Conservation (phyloP, 164 flowering plant species). For the Saururus chinensis region DNA sequence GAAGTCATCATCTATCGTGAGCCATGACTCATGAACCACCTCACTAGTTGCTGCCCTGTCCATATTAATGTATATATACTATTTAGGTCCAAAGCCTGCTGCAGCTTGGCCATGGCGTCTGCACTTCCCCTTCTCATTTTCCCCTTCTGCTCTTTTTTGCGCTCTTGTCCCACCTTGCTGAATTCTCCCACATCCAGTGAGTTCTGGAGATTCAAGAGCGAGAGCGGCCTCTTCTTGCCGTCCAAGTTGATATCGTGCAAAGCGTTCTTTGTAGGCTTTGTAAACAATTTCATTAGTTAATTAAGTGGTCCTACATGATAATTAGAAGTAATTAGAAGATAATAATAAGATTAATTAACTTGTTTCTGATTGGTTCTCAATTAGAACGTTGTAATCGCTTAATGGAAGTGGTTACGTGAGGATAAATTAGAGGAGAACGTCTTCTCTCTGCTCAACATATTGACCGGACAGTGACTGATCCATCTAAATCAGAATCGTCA, state of each 20-base stretch:
- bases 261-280: slow-evolving; percentile 39
- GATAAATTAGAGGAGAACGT: no score
- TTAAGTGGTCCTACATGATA: no score
- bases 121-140: slow-evolving; percentile 9
- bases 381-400: no score
- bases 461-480: no score
- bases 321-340: no score
- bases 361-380: no score
- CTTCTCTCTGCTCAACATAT: no score
- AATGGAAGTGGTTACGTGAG: no score
- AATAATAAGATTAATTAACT: no score
- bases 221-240: slow-evolving; percentile 39
- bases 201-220: slow-evolving; percentile 46
- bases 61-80: not conserved
- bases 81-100: not conserved
- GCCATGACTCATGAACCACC: not conserved
- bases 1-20: no score
- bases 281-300: no score
- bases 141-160: slow-evolving; percentile 3
- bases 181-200: slow-evolving; percentile 34
- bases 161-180: slow-evolving; percentile 30
- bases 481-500: no score
- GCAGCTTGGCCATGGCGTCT: slow-evolving; percentile 9
- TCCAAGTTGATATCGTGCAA: slow-evolving; percentile 44
- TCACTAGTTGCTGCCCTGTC: not conserved